phyloP scores from a whole-genome alignment of 148 eudicot species.

The Bassia scoparia region DNA sequence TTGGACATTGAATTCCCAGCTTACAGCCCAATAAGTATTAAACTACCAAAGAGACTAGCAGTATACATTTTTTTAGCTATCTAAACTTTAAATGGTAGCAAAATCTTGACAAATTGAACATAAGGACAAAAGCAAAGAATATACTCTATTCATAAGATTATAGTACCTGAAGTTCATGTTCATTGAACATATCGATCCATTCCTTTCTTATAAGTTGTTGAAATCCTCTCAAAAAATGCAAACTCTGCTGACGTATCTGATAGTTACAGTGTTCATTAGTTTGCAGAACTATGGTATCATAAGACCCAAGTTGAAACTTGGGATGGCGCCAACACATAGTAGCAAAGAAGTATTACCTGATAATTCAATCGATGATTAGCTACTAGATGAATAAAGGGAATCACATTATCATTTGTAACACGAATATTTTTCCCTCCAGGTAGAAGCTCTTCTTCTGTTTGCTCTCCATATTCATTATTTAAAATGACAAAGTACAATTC shows the following conservation, averaged over 20 bases:
- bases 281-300: slow-evolving; percentile 2
- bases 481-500: slow-evolving; percentile 88
- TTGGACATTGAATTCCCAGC: not conserved
- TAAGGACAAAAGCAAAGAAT: not conserved
- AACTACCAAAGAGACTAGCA: not conserved
- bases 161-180: slow-evolving; percentile 94
- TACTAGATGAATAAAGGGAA: slow-evolving; percentile 75
- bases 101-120: not conserved
- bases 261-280: slow-evolving; percentile 11
- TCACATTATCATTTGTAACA: slow-evolving; percentile 87
- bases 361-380: slow-evolving; percentile 87
- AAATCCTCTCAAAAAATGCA: slow-evolving; percentile 80
- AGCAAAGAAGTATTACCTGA: slow-evolving; percentile 52
- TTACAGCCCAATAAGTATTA: not conserved
- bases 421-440: slow-evolving; percentile 75
- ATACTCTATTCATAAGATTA: slow-evolving; percentile 4
- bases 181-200: slow-evolving; percentile 99
- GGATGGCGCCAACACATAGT: not conserved
- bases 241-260: slow-evolving; percentile 97
- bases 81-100: not conserved
- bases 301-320: not conserved
- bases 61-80: not conserved
- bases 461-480: slow-evolving; percentile 96
- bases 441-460: slow-evolving; percentile 81
- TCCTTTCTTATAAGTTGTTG: slow-evolving; percentile 84